Base-by-base conservation (phyloP, 257 asterid genomes). In the Capsicum chinense region DNA sequence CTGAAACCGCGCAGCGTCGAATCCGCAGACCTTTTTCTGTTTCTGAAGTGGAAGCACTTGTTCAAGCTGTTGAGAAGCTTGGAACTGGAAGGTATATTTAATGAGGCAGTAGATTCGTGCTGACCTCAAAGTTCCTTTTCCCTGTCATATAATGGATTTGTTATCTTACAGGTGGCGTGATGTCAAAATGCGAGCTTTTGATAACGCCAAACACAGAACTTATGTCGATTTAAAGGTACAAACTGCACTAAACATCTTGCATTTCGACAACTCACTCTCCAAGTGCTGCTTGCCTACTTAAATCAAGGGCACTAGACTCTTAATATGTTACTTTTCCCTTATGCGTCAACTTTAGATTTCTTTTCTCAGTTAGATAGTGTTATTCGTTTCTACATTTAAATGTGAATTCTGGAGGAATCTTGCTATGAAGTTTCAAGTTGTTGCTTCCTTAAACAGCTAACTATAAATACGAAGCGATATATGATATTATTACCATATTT, bases 21-120 rank as follows among this genome's bases (percentile, higher is more conserved):
- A 92, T 92, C 57, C 97, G 98, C 79, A 85, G 97, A 78, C 98
- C 98, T 19, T 94, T 92, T 87, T 90, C 94, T 64, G 98, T 94
- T 59, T 85, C 88, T 42, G 98, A 94, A 88, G 97, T 92, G 33
- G 97, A 94, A 92, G 95, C 95, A 69, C 93, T 92, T 16, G 97
- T 94, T 73, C 95, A 92, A 87, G 90, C 88, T 76, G 88, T 88
- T 59, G 88, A 88, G 88, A 86, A 81, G 79, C 88, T 88, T 88
- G 90, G 90, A 81, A 88, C 88, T 56, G 90, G 90, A 84, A 88
- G 90, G 88, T 88, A 83, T 52, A 68, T 26, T 47, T 13, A 59
- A 71, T 71, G 58, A 47, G 58, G 16, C 21, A 59, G 4, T 83
- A 68, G 26, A 47, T 47, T 52, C 54, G 54, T 78, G 64, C 8